Evolutionary conservation across 257 asterid genomes (phyloP).

Genomic region (Anisodus acutangulus): DNA sequence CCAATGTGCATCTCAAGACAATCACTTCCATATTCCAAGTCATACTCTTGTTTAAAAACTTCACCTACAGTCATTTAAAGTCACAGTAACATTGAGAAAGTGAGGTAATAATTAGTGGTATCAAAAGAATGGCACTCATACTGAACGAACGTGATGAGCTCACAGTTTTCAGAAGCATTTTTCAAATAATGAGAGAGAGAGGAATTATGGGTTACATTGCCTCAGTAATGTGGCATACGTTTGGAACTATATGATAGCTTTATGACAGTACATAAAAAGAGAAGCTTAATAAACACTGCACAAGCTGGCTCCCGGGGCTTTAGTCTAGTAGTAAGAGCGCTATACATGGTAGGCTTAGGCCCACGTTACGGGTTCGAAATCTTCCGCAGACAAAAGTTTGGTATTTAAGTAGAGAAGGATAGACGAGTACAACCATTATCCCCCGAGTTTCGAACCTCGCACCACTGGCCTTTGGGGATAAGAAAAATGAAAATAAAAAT

Average conservation of each 20-base stretch:
- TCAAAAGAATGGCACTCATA: not conserved
- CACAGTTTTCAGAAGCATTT: slow-evolving; percentile 13
- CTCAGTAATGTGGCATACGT: not conserved
- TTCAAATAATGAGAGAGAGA: not conserved
- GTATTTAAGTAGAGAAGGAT: not conserved
- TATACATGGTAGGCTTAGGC: not conserved
- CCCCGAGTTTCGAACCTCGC: not conserved
- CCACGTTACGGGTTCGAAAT: not conserved
- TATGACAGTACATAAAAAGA: not conserved
- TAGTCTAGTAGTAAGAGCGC: not conserved
- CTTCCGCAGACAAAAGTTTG: not conserved
- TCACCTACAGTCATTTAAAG: slow-evolving; percentile 48
- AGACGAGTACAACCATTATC: no score
- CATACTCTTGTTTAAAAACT: slow-evolving; percentile 75
- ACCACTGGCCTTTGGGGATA: not conserved
- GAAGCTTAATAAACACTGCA: not conserved
- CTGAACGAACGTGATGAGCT: not conserved
- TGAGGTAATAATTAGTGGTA: not conserved
- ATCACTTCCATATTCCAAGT: slow-evolving; percentile 89
- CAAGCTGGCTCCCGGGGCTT: not conserved
- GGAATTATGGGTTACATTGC: not conserved
- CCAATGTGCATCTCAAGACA: slow-evolving; percentile 88
- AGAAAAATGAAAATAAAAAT: not conserved
- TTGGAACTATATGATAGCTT: not conserved
- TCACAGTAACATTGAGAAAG: not conserved